These are phyloP conservation scores for Leptographium flavum DNA, from an alignment of 2,329 filamentous ascomycete genomes.

Conservation along the genomic window DNA sequence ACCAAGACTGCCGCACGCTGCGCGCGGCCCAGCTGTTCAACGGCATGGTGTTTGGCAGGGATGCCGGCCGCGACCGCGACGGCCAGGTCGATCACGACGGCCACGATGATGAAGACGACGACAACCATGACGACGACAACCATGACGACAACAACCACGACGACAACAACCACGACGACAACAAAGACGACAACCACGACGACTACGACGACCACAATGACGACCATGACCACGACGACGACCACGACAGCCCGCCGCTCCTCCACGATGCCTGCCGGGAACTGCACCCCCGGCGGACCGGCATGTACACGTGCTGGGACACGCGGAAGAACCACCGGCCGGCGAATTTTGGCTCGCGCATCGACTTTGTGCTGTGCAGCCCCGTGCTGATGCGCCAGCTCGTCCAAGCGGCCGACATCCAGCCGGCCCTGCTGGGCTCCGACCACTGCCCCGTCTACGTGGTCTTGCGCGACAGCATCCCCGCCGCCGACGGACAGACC, in stretches of 20 bases:
- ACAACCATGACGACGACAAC: conserved; percentile 27
- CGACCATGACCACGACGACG: not conserved
- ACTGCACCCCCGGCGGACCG: conserved; percentile 63
- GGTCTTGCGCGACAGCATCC: conserved; percentile 50
- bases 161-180: conserved; percentile 34
- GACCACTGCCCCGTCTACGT: conserved; percentile 94
- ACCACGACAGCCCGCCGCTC: conserved; percentile 30
- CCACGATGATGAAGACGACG: conserved; percentile 41
- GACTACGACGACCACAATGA: too few species aligned
- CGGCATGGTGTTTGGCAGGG: conserved; percentile 61
- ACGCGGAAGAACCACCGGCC: conserved; percentile 91
- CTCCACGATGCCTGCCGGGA: conserved; percentile 73
- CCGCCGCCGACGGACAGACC: conserved; percentile 26
- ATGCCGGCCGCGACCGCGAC: too few species aligned
- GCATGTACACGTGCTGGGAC: conserved; percentile 98
- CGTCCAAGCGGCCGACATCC: conserved; percentile 59
- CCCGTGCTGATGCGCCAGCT: conserved; percentile 71
- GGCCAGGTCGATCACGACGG: conserved; percentile 30
- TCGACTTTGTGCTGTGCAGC: conserved; percentile 86
- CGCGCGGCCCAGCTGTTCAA: conserved; percentile 71
- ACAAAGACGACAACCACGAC: conserved; percentile 45
- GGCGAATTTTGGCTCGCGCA: conserved; percentile 81
- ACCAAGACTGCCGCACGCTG: conserved; percentile 55
- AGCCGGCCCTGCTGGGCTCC: conserved; percentile 85
- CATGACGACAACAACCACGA: not conserved